Evolutionary conservation across 73 alveolate species (phyloP).

Genomic region (Paramecium biaurelia): DNA sequence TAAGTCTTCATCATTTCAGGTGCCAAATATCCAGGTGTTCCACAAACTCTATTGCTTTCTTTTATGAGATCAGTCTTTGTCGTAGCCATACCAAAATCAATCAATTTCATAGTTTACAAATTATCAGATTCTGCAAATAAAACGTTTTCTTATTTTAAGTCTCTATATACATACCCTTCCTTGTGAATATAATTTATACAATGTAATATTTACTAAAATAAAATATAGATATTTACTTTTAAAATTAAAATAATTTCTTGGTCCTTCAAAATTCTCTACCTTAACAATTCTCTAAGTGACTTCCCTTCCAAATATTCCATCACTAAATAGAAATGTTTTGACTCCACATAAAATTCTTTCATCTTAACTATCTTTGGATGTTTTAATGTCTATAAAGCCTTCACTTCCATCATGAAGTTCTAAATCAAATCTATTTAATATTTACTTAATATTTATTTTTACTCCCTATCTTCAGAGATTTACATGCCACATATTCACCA

Average conservation of each 20-base stretch:
- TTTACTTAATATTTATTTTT: background rate
- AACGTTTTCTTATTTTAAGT: background rate
- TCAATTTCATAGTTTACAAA: background rate
- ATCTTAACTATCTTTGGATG: background rate
- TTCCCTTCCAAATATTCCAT: background rate
- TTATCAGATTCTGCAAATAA: background rate
- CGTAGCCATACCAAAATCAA: background rate
- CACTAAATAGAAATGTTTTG: background rate
- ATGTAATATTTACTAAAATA: background rate
- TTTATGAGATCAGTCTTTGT: background rate
- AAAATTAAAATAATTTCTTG: background rate
- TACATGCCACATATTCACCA: background rate
- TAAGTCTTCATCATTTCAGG: background rate
- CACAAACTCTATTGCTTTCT: background rate
- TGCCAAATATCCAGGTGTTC: background rate
- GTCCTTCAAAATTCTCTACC: background rate
- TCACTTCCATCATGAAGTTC: background rate
- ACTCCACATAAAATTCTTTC: background rate
- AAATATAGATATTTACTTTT: background rate
- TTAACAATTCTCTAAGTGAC: background rate
- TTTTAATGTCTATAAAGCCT: background rate
- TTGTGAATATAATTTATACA: background rate
- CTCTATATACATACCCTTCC: constrained; percentile 1
- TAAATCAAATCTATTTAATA: background rate
- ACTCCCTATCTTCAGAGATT: background rate